Evolutionary conservation across 2,329 filamentous ascomycete species (phyloP), one percentile per base, ranked within the genome.

Genomic region (Aureobasidium sp.): DNA sequence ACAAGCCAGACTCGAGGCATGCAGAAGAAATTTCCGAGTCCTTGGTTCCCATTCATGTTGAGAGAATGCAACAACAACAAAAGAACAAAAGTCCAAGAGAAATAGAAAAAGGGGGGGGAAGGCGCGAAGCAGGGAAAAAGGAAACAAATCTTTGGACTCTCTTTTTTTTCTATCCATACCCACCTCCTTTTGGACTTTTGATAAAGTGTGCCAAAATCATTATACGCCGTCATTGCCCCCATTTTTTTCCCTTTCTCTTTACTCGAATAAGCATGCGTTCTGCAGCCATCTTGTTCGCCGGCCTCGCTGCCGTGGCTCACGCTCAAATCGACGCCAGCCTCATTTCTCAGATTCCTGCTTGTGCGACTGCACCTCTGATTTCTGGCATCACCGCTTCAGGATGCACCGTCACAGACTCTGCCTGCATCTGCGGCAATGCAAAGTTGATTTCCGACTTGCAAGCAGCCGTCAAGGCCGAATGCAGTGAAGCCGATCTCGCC

Each of bases 381-480:
- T 27, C 29, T 8, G 50, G 39, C 2, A 45, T 53, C 29, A 8
- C 21, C 6, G 10, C 5, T 16, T 45, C 38, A 7, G 50, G 40
- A 21, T 53, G 50, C 12, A 12, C 22, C 11, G 12, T 53, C 39
- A 38, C 39, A 37, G 40, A 53, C 30, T 17, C 40, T 2, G 24
- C n/a, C 24, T 53, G 50, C 17, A 53, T 53, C 29, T 53, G 50
- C 30, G 16, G 40, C 10, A 53, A 53, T 39, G n/a, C 29, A n/a
- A 22, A 27, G 29, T 30, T 53, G 24, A 32, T 35, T 6, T 17
- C 35, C 5, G 21, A 25, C 22, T 29, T 53, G 3, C 12, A 39
- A 17, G 14, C 38, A 5, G 38, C 39, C 30, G 34, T 53, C 14
- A n/a, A 39, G 29, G 27, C 30, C 10, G 29, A 22, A 11, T 53